Evolutionary conservation across 2,329 filamentous ascomycete genomes (phyloP).

Genomic region (Clarireedia sp.): DNA sequence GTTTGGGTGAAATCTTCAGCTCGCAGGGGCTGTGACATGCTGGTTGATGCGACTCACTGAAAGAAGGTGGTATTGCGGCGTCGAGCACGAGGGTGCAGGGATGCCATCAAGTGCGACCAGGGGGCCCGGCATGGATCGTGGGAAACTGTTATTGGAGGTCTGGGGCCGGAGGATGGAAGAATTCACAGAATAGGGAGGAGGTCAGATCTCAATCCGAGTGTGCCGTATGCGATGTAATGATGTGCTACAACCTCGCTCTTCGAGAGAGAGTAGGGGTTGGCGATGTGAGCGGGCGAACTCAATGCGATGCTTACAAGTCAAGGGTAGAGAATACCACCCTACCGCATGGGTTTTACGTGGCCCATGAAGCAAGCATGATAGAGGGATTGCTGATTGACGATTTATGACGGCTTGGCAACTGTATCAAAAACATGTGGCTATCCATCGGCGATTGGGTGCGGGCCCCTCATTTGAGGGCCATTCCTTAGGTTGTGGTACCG

Average conservation of each 20-base stretch:
- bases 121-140: background rate
- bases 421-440: background rate
- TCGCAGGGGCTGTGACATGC: background rate
- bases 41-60: background rate
- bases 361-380: background rate
- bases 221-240: constrained; percentile 4
- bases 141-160: background rate
- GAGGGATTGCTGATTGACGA: background rate
- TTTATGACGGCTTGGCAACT: background rate
- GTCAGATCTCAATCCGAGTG: constrained; percentile 4
- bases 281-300: background rate
- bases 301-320: constrained; percentile 1
- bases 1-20: constrained; percentile 3
- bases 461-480: background rate
- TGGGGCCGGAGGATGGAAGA: background rate
- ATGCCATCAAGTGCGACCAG: background rate
- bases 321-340: constrained; percentile 2
- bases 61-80: constrained; percentile 2
- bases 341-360: constrained; percentile 8
- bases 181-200: background rate
- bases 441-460: background rate
- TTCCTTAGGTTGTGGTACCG: background rate
- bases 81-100: constrained; percentile 8
- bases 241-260: background rate
- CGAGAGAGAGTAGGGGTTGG: background rate